Evolutionary conservation across 2,329 filamentous ascomycete species (phyloP).

Genomic region (Penicillium sp.): DNA sequence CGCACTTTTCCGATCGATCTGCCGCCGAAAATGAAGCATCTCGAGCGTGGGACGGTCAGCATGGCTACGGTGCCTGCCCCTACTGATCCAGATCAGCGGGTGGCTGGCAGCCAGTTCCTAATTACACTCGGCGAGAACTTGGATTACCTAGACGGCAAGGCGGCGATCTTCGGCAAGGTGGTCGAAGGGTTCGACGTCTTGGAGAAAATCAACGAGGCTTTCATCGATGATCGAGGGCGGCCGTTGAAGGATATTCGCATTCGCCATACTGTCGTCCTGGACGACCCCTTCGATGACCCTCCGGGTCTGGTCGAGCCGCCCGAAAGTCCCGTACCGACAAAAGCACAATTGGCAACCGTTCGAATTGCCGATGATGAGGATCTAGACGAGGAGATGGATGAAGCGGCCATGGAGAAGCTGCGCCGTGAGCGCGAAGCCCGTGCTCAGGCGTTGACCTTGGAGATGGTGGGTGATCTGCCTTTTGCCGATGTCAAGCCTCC

Average conservation of each 20-base stretch:
- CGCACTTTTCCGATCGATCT: slow-evolving; percentile 83
- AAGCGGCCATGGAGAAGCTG: slow-evolving; percentile 75
- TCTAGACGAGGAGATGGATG: slow-evolving; percentile 74
- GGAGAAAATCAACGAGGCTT: slow-evolving; percentile 89
- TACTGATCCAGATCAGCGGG: slow-evolving; percentile 74
- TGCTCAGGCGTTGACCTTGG: slow-evolving; percentile 89
- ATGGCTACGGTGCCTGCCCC: slow-evolving; percentile 88
- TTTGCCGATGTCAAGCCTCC: slow-evolving; percentile 97
- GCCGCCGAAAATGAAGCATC: slow-evolving; percentile 83
- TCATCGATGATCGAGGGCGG: slow-evolving; percentile 80
- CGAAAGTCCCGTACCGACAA: slow-evolving; percentile 76
- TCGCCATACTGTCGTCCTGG: slow-evolving; percentile 85
- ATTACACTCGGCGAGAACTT: slow-evolving; percentile 87
- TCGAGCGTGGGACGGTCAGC: slow-evolving; percentile 87
- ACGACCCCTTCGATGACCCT: slow-evolving; percentile 89
- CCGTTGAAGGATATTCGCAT: slow-evolving; percentile 94
- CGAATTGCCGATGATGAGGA: slow-evolving; percentile 89
- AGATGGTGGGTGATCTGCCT: slow-evolving; percentile 96
- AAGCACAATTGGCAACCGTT: slow-evolving; percentile 85
- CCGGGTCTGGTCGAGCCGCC: slow-evolving; percentile 73
- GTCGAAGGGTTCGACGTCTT: slow-evolving; percentile 94
- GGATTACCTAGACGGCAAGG: slow-evolving; percentile 88
- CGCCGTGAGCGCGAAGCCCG: slow-evolving; percentile 87
- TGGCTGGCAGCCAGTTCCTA: slow-evolving; percentile 91
- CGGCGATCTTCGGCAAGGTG: slow-evolving; percentile 92